A percentile compares a stretch with the other conserved stretches of the same genome.
Conservation (phyloP, 345 rosid species). For the Limnanthes douglasii region DNA sequence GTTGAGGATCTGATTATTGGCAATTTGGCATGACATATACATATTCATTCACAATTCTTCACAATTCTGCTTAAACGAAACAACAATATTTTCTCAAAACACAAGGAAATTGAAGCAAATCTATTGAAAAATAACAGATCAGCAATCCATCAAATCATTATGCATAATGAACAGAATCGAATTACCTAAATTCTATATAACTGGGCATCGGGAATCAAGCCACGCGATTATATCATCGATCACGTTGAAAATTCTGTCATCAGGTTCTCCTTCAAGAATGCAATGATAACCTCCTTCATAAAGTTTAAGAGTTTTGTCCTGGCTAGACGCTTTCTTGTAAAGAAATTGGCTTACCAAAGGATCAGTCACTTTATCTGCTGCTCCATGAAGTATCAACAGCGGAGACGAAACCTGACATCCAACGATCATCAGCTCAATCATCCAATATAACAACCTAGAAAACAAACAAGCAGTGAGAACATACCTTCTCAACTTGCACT, state of each 20-base stretch:
- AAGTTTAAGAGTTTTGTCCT: constrained; percentile 74
- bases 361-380: constrained; percentile 80
- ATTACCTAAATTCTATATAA: too few relatives aligned
- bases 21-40: too few relatives aligned
- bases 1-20: too few relatives aligned
- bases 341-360: constrained; percentile 71
- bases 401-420: constrained; percentile 68
- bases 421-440: background rate
- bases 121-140: too few relatives aligned
- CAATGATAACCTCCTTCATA: constrained; percentile 79
- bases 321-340: constrained; percentile 51
- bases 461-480: constrained; percentile 1
- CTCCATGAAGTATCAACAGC: constrained; percentile 77
- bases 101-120: too few relatives aligned
- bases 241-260: constrained; percentile 39
- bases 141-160: too few relatives aligned
- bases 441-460: background rate
- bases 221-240: constrained; percentile 54
- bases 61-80: too few relatives aligned
- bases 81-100: too few relatives aligned
- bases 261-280: constrained; percentile 90
- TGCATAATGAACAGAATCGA: too few relatives aligned
- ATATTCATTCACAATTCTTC: too few relatives aligned
- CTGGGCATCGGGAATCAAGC: constrained; percentile 48
- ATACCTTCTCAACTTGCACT: constrained; percentile 44